Base-by-base conservation (phyloP, 495 filamentous ascomycete species). In the Annulohypoxylon stygium region DNA sequence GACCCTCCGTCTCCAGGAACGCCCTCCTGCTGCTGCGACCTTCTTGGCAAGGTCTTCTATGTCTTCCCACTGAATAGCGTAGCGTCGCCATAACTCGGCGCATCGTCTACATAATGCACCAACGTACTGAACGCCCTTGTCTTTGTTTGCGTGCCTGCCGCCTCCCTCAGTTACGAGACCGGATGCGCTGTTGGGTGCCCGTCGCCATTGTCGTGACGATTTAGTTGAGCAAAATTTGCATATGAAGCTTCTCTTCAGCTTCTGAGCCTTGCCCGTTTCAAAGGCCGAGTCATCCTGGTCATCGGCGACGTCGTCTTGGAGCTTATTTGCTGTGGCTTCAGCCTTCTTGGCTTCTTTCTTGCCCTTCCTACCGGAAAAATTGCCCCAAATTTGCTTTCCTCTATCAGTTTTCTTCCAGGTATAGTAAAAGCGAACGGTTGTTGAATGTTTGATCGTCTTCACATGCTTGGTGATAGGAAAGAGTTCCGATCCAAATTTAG, bases 281-380 rank as follows among this genome's bases (percentile, higher is more conserved):
- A 98, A 99, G 7, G 97, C 95, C 5, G 96, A 99, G 79, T 99
- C 96, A 70, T 99, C 96, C 23, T 91, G 86, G 62, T 95, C 93
- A 78, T 98, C 92, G 20, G 97, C 95, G 66, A 98, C 91, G 76
- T 98, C 95, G 67, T 98, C 94, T 60, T 94, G 88, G 20, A 98
- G 82, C 76, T 93, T 93, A 7, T 90, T 87, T 50, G 90, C 86
- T 34, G 87, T 88, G 5, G 86, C 85, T 67, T 89, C 88, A 18
- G 90, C 90, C 63, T 88, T 86, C 69, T 87, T 89, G 16, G 89
- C 91, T 75, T 96, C 92, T 78, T 97, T 97, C 79, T 95, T 96
- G 30, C 92, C 92, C 73, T 94, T 95, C 25, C 96, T 86, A 4
- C 91, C 93, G 65, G 93, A 91, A 66, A 92, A 97, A 59, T 88